Conservation (phyloP, 2,329 filamentous ascomycete species). For the Zelopaecilomyces penicillatus region DNA sequence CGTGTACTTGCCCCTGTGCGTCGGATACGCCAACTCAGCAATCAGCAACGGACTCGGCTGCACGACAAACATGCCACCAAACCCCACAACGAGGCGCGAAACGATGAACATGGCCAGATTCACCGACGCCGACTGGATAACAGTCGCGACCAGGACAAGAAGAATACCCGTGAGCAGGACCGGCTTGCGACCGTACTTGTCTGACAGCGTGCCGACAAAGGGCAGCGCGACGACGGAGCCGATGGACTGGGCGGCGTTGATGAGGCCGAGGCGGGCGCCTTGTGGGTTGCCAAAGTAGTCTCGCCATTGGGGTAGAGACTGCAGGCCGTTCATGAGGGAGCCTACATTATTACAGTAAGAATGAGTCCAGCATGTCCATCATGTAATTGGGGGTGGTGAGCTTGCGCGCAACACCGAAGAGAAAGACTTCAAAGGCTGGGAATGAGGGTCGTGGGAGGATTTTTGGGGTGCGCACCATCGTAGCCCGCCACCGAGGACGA, state of each 20-base stretch:
- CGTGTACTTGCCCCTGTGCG: neutral
- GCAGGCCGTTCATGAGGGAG: conserved; percentile 41
- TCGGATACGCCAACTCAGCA: conserved; percentile 1
- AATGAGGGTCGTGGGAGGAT: too few species aligned
- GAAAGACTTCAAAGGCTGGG: too few species aligned
- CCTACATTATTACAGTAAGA: conserved; percentile 26
- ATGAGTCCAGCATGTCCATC: too few species aligned
- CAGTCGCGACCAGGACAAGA: conserved; percentile 14
- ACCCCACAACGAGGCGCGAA: conserved; percentile 44
- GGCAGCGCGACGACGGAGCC: conserved; percentile 32
- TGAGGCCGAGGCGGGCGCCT: conserved; percentile 21
- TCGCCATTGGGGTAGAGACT: conserved; percentile 33
- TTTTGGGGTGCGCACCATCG: neutral
- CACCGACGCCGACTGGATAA: conserved; percentile 23
- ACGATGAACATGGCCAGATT: conserved; percentile 44
- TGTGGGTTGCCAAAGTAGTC: conserved; percentile 28
- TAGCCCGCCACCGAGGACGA: neutral
- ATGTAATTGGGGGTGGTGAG: too few species aligned
- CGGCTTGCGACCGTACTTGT: conserved; percentile 21
- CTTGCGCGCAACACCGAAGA: too few species aligned
- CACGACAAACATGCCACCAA: conserved; percentile 42
- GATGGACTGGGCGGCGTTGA: conserved; percentile 38
- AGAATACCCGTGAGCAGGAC: conserved; percentile 22
- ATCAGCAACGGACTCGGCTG: conserved; percentile 24
- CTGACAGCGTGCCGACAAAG: conserved; percentile 22